Base-by-base conservation (phyloP, 2,329 filamentous ascomycete genomes). In the Orbilia blumenaviensis region DNA sequence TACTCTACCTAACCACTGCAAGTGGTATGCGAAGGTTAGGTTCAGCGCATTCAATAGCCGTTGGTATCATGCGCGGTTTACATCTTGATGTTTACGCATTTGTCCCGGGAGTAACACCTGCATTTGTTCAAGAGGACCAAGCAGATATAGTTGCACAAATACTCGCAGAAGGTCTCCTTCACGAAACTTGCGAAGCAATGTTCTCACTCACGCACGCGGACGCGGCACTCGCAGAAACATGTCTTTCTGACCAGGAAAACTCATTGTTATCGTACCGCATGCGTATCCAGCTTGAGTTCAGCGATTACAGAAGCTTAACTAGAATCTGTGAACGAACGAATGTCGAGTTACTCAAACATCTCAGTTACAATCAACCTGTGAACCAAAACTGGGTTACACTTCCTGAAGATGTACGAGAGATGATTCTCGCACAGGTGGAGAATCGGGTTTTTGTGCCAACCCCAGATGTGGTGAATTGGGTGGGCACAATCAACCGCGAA, bases 111-210 rank as follows among this genome's bases (percentile, higher is more conserved):
- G 66, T 69, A 9, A 60, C 46, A 2, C 72, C 72, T 0, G 12
- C 44, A 10, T 68, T 68, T n/a, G 66, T 76, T 9, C 72, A 68
- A 42, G 64, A 66, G 2, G 72, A 69, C 23, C 66, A 76, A 61
- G 41, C 48, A 2, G 72, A 76, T 41, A 48, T 62, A 5, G 48
- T 68, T 5, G 61, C 66, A 7, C 46, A 78, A 66, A 69, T 81
- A 16, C 48, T 78, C 10, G 77, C 82, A 3, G 83, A 83, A 72
- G 80, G 80, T 3, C 78, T 83, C n/a, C 71, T 84, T 2, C 82
- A 83, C 67, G 82, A 83, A 62, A 80, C 80, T 3, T 80, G 82
- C 2, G 79, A 81, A 7, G 79, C 80, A 2, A 78, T 80, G 18
- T 75, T 82, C 21, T 72, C 78, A 3, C 76, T 82, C 7, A 77